Conservation (phyloP, 768 basidiomycete genomes). For the Kwoniella pini region DNA sequence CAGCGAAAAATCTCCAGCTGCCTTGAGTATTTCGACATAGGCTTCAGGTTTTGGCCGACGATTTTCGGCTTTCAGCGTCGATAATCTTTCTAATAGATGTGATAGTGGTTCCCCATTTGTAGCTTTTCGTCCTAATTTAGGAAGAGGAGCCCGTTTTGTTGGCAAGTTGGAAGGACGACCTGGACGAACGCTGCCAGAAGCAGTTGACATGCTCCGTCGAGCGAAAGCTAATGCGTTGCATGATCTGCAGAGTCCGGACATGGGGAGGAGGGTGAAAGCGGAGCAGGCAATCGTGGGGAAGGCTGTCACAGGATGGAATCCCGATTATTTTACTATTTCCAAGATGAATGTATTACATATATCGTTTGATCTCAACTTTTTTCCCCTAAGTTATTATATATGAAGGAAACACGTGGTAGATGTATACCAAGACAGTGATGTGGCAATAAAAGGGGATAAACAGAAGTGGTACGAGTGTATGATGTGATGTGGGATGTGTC, state of each 20-base stretch:
- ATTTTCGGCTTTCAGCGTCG: conserved; percentile 11
- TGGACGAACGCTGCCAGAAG: background rate
- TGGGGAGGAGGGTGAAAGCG: background rate
- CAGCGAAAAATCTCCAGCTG: conserved; percentile 31
- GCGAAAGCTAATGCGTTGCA: background rate
- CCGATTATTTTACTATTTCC: too few species aligned
- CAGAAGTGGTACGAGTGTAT: too few species aligned
- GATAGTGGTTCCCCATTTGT: conserved; percentile 13
- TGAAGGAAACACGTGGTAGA: too few species aligned
- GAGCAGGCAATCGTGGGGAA: too few species aligned
- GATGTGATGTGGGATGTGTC: too few species aligned
- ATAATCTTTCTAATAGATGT: conserved; percentile 17
- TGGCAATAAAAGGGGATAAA: too few species aligned
- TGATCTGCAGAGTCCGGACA: conserved; percentile 8
- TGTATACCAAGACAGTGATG: too few species aligned
- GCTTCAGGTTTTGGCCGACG: conserved; percentile 27
- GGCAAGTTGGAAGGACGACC: background rate
- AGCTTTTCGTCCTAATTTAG: conserved; percentile 15
- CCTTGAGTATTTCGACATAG: conserved; percentile 31
- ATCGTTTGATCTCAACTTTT: background rate
- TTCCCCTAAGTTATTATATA: too few species aligned
- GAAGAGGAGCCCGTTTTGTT: conserved; percentile 4
- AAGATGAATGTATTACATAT: background rate
- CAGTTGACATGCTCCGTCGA: background rate
- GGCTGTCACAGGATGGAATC: background rate